Evolutionary conservation across 2,329 filamentous ascomycete species (phyloP).

Genomic region (Botrytis cinerea): DNA sequence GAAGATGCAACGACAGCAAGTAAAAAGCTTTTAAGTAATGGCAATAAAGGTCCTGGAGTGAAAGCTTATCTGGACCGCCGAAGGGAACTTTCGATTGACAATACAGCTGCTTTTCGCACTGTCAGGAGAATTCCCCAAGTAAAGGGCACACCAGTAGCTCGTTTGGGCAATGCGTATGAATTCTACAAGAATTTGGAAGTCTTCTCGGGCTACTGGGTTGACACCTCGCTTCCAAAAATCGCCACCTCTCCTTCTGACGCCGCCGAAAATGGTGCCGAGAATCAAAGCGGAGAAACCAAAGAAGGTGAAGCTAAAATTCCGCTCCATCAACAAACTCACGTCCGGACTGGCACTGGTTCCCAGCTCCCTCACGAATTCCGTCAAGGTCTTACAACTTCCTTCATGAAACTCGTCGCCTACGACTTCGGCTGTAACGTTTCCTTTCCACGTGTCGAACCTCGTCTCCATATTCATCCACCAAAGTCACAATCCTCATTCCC

Average conservation of each 20-base stretch:
- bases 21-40: constrained; percentile 53
- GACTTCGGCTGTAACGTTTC: constrained; percentile 65
- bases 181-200: constrained; percentile 65
- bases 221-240: constrained; percentile 49
- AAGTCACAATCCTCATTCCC: constrained; percentile 38
- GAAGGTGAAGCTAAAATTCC: constrained; percentile 29
- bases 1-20: constrained; percentile 51
- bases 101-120: constrained; percentile 61
- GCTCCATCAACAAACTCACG: constrained; percentile 29
- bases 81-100: constrained; percentile 57
- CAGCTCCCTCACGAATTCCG: constrained; percentile 61
- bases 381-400: constrained; percentile 57
- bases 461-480: constrained; percentile 52
- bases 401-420: constrained; percentile 65
- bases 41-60: constrained; percentile 57
- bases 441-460: constrained; percentile 58
- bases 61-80: constrained; percentile 60
- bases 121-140: constrained; percentile 59
- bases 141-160: constrained; percentile 54
- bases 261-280: constrained; percentile 7
- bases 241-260: constrained; percentile 30
- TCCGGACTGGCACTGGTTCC: constrained; percentile 53
- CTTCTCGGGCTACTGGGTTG: constrained; percentile 62
- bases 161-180: constrained; percentile 65
- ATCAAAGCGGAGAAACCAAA: constrained; percentile 27